These are phyloP conservation scores for Paecilomyces sp. DNA, from an alignment of 2,329 filamentous ascomycete genomes.

Conservation along the genomic window DNA sequence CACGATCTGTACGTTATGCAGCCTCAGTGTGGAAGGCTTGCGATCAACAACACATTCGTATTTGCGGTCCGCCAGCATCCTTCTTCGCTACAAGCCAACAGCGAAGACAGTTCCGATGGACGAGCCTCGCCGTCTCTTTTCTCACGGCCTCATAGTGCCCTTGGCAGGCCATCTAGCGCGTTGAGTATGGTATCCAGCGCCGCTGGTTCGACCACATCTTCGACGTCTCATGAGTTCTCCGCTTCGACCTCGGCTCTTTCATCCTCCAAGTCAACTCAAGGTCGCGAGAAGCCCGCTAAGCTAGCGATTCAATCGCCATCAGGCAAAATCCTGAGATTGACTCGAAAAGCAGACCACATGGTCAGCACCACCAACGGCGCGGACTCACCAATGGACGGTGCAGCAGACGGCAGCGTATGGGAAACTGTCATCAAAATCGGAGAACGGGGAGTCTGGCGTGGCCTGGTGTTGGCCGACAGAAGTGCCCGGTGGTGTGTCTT, in stretches of 20 bases:
- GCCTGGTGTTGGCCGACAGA: constrained; percentile 57
- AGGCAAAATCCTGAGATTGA: constrained; percentile 79
- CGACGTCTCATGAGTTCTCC: constrained; percentile 33
- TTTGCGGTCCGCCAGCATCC: constrained; percentile 94
- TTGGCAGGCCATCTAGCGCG: constrained; percentile 48
- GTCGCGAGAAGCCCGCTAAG: constrained; percentile 75
- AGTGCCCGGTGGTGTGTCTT: constrained; percentile 64
- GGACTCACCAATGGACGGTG: constrained; percentile 30
- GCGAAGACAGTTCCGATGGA: constrained; percentile 28
- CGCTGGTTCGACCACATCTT: constrained; percentile 45
- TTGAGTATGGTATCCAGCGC: constrained; percentile 55
- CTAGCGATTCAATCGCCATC: constrained; percentile 88
- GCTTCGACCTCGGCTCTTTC: constrained; percentile 50
- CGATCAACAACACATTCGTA: constrained; percentile 95
- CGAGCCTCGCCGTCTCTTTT: constrained; percentile 46
- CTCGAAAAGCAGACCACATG: constrained; percentile 41
- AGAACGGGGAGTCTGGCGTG: constrained; percentile 56
- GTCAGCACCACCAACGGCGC: constrained; percentile 21
- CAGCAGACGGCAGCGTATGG: constrained; percentile 51
- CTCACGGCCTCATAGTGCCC: background rate
- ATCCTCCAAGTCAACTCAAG: constrained; percentile 23
- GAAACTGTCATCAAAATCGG: constrained; percentile 62
- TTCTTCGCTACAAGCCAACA: constrained; percentile 46
- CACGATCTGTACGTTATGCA: constrained; percentile 97
- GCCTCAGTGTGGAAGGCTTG: constrained; percentile 81